These are phyloP conservation scores for Magnolia officinalis DNA, from an alignment of 164 flowering plant genomes.

Conservation along the genomic window DNA sequence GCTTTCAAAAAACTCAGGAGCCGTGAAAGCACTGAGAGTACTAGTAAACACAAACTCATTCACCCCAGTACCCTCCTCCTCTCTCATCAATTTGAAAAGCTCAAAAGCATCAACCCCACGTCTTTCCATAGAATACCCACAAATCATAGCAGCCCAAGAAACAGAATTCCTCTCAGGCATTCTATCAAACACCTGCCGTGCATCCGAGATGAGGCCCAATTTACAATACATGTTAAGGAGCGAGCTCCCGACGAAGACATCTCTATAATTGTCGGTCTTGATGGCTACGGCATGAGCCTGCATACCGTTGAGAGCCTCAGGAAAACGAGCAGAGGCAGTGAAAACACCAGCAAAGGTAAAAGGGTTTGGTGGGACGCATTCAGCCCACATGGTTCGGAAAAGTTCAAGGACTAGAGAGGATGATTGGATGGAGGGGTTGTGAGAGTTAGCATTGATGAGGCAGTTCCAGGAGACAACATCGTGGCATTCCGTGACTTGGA, in stretches of 20 bases:
- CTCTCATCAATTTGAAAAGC: slow-evolving; percentile 39
- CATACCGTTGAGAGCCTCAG: slow-evolving; percentile 22
- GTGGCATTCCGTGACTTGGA: slow-evolving; percentile 35
- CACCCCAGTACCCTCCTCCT: slow-evolving; percentile 28
- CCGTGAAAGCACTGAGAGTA: slow-evolving; percentile 50
- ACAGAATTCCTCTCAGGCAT: slow-evolving; percentile 71
- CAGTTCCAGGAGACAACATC: slow-evolving; percentile 76
- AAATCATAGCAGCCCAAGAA: slow-evolving; percentile 75
- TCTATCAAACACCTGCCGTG: slow-evolving; percentile 58
- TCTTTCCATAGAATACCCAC: slow-evolving; percentile 63
- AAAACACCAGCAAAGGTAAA: slow-evolving; percentile 70
- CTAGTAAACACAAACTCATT: slow-evolving; percentile 67
- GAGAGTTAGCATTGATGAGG: slow-evolving; percentile 62
- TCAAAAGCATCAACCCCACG: slow-evolving; percentile 38
- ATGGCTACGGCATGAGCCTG: slow-evolving; percentile 54
- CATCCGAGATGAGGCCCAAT: slow-evolving; percentile 43
- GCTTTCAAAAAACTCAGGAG: slow-evolving; percentile 24
- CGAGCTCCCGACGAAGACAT: slow-evolving; percentile 69
- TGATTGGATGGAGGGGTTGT: slow-evolving; percentile 24
- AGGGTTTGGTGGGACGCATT: slow-evolving; percentile 42
- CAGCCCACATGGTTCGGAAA: slow-evolving; percentile 50
- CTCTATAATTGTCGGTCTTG: slow-evolving; percentile 30
- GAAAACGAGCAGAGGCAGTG: slow-evolving; percentile 39
- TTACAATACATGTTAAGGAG: slow-evolving; percentile 64
- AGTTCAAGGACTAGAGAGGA: slow-evolving; percentile 31